Conservation (phyloP, 2,329 filamentous ascomycete genomes). For the Aureobasidium sp. region DNA sequence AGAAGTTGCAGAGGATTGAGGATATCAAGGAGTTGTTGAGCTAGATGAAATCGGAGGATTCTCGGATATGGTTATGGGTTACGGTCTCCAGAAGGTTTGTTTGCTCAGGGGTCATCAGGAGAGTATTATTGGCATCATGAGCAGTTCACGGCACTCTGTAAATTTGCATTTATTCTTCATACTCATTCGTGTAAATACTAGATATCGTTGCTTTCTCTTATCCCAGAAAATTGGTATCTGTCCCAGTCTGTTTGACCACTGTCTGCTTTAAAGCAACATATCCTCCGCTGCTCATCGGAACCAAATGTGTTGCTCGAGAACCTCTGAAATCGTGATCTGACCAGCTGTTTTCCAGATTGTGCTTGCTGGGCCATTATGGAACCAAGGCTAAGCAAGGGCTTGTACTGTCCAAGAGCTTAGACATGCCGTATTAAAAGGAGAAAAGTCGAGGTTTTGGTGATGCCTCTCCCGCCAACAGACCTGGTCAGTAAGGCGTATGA, state of each 20-base stretch:
- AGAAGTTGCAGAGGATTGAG: conserved; percentile 80
- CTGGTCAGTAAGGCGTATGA: too few relatives aligned
- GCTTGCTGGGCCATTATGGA: not conserved
- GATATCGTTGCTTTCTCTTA: not conserved
- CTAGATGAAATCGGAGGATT: not conserved
- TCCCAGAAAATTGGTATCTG: not conserved
- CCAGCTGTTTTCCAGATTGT: not conserved
- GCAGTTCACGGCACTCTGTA: not conserved
- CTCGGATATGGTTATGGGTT: not conserved
- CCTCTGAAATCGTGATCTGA: not conserved
- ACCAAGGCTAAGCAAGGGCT: too few relatives aligned
- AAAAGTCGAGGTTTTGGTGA: too few relatives aligned
- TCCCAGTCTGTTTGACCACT: not conserved
- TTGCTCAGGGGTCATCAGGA: not conserved
- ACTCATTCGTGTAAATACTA: not conserved
- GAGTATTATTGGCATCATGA: not conserved
- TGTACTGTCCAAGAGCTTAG: too few relatives aligned
- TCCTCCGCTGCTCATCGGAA: too few relatives aligned
- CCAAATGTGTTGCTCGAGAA: too few relatives aligned
- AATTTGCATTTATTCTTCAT: not conserved
- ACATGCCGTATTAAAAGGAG: too few relatives aligned
- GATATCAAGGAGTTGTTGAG: conserved; percentile 89
- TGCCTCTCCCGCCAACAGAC: too few relatives aligned
- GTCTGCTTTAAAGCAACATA: not conserved
- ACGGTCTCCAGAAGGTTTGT: not conserved